phyloP scores from a whole-genome alignment of 768 basidiomycete species.

The Lanmaoa rubissima region DNA sequence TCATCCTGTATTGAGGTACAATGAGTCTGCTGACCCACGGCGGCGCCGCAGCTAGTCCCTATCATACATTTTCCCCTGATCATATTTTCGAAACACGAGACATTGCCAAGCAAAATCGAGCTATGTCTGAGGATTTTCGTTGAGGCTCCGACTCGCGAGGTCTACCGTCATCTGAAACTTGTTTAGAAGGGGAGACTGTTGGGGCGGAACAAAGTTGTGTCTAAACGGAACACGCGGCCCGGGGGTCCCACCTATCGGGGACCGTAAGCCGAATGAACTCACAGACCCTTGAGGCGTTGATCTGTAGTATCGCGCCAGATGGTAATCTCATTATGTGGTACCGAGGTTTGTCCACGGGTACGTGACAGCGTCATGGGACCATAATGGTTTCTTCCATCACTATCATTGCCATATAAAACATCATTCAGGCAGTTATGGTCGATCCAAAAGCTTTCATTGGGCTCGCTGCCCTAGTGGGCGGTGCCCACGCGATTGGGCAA shows the following conservation, averaged over 20 bases:
- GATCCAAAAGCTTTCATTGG: constrained; percentile 9
- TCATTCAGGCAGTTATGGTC: constrained; percentile 2
- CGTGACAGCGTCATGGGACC: neutral
- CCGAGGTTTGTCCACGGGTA: constrained; percentile 1
- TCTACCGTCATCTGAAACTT: too few relatives aligned
- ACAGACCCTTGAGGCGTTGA: neutral
- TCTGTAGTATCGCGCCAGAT: neutral
- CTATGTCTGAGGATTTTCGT: neutral
- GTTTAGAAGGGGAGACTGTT: neutral
- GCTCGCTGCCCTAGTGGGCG: neutral
- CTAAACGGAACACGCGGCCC: neutral
- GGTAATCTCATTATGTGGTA: neutral
- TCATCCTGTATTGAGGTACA: neutral
- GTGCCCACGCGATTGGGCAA: constrained; percentile 47
- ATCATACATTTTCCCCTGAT: neutral
- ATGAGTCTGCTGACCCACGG: neutral
- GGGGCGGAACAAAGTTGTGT: neutral
- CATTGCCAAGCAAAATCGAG: neutral
- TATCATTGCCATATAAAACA: neutral
- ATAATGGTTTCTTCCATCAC: neutral
- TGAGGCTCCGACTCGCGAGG: neutral
- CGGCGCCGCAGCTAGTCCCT: neutral
- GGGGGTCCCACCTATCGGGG: neutral
- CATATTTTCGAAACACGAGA: neutral
- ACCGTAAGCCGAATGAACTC: neutral